Conservation (phyloP, 176 grass and related monocot species). For the Hordeum marinum region DNA sequence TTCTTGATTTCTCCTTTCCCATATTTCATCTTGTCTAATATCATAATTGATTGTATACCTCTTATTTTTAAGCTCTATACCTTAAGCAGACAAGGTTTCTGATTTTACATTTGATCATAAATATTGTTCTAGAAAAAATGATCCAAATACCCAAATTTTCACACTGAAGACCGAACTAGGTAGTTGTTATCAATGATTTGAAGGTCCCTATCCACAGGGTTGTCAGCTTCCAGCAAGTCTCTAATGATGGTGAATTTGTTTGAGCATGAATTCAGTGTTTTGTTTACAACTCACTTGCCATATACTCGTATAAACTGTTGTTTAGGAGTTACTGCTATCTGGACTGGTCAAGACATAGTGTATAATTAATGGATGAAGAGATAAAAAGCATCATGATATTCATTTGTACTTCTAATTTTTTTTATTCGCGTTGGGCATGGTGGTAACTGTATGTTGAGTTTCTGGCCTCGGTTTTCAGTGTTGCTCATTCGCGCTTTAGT, state of each 20-base stretch:
- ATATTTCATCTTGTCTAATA: background rate
- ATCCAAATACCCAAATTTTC: background rate
- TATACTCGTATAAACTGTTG: background rate
- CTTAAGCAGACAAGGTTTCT: background rate
- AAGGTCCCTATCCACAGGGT: too few species aligned
- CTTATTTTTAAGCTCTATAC: background rate
- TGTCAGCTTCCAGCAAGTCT: background rate
- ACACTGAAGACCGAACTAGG: too few species aligned
- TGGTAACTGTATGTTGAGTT: too few species aligned
- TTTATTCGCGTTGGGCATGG: too few species aligned
- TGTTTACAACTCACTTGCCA: background rate
- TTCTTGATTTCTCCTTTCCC: background rate
- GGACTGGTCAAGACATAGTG: too few species aligned
- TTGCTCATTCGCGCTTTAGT: background rate
- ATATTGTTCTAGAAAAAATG: background rate
- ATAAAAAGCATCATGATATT: too few species aligned
- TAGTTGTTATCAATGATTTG: too few species aligned
- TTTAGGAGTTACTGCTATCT: too few species aligned
- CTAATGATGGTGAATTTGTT: background rate
- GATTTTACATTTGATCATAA: background rate
- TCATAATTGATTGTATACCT: background rate
- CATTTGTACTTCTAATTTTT: too few species aligned
- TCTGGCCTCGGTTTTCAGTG: too few species aligned
- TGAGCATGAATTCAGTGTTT: background rate
- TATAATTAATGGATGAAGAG: too few species aligned